A percentile compares a stretch with the other conserved stretches of the same genome.
Conservation (phyloP, 139 green algal genomes). For the Haematococcus lacustris region DNA sequence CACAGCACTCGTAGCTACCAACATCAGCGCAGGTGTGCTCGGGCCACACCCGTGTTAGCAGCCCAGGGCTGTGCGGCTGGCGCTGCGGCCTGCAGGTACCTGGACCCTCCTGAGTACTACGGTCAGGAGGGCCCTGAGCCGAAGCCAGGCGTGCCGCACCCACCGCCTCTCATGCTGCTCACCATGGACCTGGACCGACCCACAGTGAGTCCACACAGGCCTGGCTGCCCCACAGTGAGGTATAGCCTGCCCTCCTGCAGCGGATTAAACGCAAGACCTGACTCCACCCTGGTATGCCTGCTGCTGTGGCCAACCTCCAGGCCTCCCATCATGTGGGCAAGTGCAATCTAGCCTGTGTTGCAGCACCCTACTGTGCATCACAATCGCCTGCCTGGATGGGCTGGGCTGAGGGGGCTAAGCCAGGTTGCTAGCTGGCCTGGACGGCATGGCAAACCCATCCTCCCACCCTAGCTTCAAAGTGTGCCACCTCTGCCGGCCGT, state of each 20-base stretch:
- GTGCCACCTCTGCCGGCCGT: too few species aligned
- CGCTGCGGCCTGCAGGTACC: background rate
- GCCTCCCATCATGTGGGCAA: background rate
- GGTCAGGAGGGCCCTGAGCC: background rate
- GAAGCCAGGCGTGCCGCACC: too few species aligned
- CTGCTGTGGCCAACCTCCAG: background rate
- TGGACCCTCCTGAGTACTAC: background rate
- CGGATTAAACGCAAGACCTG: too few species aligned
- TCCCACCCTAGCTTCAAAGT: too few species aligned
- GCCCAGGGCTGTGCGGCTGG: background rate
- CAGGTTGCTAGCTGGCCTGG: too few species aligned
- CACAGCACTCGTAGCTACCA: too few species aligned
- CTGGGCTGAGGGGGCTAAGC: too few species aligned
- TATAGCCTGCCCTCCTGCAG: background rate
- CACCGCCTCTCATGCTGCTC: background rate
- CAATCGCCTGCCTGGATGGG: too few species aligned
- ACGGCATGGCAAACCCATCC: too few species aligned
- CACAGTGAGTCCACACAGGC: background rate
- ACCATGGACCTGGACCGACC: background rate
- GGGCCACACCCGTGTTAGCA: background rate
- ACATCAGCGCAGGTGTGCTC: background rate
- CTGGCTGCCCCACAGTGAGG: background rate
- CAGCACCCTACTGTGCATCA: background rate
- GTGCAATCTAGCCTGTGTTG: background rate
- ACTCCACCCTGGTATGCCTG: background rate